phyloP scores from a whole-genome alignment of 148 eudicot genomes.

The Chenopodium berlandieri region DNA sequence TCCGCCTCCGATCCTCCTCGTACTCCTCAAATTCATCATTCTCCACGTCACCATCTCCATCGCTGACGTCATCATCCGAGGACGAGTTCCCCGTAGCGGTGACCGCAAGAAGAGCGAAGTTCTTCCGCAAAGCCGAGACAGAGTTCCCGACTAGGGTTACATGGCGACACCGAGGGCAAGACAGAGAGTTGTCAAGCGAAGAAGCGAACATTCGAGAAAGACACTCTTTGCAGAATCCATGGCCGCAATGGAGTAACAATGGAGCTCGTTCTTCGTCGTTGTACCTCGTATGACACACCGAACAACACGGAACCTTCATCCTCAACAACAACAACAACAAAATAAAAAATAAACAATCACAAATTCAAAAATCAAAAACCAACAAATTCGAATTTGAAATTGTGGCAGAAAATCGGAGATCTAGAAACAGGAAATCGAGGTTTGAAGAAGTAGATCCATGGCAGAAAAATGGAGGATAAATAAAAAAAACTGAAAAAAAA shows the following conservation, averaged over 20 bases:
- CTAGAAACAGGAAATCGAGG: conserved; percentile 9
- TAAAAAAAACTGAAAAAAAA: neutral
- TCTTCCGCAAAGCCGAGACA: conserved; percentile 66
- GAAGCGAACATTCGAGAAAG: conserved; percentile 68
- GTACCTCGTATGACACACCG: conserved; percentile 78
- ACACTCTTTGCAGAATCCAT: conserved; percentile 91
- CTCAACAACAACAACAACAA: neutral
- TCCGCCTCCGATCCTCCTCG: conserved; percentile 11
- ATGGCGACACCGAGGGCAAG: conserved; percentile 94
- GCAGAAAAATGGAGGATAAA: neutral
- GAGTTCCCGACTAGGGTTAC: conserved; percentile 88
- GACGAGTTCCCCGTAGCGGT: conserved; percentile 20
- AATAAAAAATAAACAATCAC: neutral
- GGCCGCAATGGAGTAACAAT: conserved; percentile 83
- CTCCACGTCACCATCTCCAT: conserved; percentile 25
- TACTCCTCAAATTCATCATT: conserved; percentile 28
- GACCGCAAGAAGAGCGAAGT: conserved; percentile 62
- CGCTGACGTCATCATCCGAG: conserved; percentile 40
- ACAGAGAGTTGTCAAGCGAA: conserved; percentile 54
- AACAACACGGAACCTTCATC: conserved; percentile 80
- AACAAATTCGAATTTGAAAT: no score
- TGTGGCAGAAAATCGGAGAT: neutral
- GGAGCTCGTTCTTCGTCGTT: conserved; percentile 80
- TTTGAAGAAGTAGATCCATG: conserved; percentile 23
- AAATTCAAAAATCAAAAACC: neutral